phyloP scores from a whole-genome alignment of 1,284 basidiomycete species.

The Apiotrichum domesticum region DNA sequence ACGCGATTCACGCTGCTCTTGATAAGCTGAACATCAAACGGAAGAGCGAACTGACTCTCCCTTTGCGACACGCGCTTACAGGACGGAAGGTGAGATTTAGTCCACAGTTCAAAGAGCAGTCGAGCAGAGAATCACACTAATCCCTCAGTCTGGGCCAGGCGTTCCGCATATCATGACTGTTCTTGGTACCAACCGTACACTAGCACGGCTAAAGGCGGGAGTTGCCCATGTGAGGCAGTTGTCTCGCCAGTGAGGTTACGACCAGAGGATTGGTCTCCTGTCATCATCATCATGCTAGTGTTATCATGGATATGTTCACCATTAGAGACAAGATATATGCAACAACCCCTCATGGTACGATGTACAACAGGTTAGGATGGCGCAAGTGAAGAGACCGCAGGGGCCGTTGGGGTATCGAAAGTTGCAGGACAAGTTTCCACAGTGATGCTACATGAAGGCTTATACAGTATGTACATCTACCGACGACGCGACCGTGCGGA shows the following conservation, averaged over 20 bases:
- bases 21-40: conserved; percentile 48
- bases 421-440: no score
- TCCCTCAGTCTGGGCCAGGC: conserved; percentile 26
- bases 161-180: conserved; percentile 31
- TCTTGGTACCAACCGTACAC: conserved; percentile 22
- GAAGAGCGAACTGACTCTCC: conserved; percentile 59
- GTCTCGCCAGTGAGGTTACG: not conserved
- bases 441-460: not conserved
- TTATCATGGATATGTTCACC: not conserved
- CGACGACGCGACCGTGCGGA: no score
- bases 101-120: no score
- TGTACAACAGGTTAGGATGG: no score
- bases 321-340: no score
- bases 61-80: conserved; percentile 67
- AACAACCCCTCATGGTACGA: no score
- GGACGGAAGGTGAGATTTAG: conserved; percentile 61
- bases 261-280: no score
- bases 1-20: conserved; percentile 52
- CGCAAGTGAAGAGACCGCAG: no score
- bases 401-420: no score
- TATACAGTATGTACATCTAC: not conserved
- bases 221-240: conserved; percentile 8
- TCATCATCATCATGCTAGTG: not conserved
- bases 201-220: conserved; percentile 21
- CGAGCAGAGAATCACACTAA: no score